Conservation (phyloP, 139 green algal genomes). For the Chlamydomonas sp. region DNA sequence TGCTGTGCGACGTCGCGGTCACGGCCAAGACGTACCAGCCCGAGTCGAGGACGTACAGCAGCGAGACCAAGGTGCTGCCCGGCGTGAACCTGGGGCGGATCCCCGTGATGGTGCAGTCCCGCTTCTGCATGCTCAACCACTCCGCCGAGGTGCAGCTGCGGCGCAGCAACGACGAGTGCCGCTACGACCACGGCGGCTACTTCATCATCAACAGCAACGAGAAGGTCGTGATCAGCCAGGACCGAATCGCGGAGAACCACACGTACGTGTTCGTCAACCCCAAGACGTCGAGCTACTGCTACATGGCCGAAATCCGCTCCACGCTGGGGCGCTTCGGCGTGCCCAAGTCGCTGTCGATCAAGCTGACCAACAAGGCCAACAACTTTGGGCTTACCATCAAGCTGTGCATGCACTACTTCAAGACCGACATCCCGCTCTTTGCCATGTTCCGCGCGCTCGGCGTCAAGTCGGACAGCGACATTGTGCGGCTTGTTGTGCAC, state of each 20-base stretch:
- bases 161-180: constrained; percentile 65
- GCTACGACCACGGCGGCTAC: constrained; percentile 83
- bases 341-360: constrained; percentile 26
- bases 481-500: background rate
- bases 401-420: constrained; percentile 53
- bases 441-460: constrained; percentile 80
- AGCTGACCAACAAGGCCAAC: constrained; percentile 57
- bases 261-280: constrained; percentile 64
- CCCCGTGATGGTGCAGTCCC: constrained; percentile 83
- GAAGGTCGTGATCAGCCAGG: constrained; percentile 91
- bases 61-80: background rate
- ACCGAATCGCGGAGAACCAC: constrained; percentile 88
- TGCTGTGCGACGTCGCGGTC: constrained; percentile 54
- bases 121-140: constrained; percentile 42
- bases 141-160: constrained; percentile 36
- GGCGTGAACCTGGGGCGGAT: constrained; percentile 26
- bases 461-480: constrained; percentile 67
- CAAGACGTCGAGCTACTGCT: constrained; percentile 8
- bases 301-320: constrained; percentile 13
- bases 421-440: constrained; percentile 39
- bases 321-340: background rate
- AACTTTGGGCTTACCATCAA: constrained; percentile 72
- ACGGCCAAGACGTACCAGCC: background rate
- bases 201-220: constrained; percentile 81
- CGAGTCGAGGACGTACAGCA: background rate